Base-by-base conservation (phyloP, 2,329 filamentous ascomycete species). In the Paecilomyces dactylethromorphus region DNA sequence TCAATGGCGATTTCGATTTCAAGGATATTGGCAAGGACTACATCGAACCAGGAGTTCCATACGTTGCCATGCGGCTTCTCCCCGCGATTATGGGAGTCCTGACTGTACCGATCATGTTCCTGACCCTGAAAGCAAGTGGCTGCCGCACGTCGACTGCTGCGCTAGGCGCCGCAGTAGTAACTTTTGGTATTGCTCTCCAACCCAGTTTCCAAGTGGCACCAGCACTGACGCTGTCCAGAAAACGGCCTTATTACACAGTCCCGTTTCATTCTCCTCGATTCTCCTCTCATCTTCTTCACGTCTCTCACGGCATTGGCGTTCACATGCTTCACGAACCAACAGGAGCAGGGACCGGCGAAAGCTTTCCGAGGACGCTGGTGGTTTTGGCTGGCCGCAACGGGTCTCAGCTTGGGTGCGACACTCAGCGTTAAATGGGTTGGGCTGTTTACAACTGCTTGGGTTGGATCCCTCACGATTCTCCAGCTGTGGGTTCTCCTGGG, bases 1-100 rank as follows among this genome's bases (percentile, higher is more conserved):
- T 97, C 75, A 85, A 97, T 71, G 94, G 94, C 64, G 83, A 91
- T 63, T 99, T 99, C 74, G 94, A 97, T 76, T 99, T 99, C 82
- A 99, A 97, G 81, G 92, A 99, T 67, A 99, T 99, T 77, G 94
- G 94, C 76, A 97, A 97, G 80, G 94, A 99, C 76, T 99, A 99
- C 73, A 74, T 97, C 63, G 94, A 96, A 78, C 92, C 94, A 3
- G 86, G 87, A 56, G 94, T 99, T 57, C 94, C 94, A 51, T 99
- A 99, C 76, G 94, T 99, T 58, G 90, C 94, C 58, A 99, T 99
- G 94, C 89, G 94, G 73, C 78, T 97, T 77, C 86, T 96, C 65
- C 93, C 94, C 45, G 94, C 94, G 58, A 79, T 97, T 64, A 88
- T 92, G 67, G 94, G 94, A 72, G 87, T 97, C 60, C 77, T 95